phyloP scores from a whole-genome alignment of 2,329 filamentous ascomycete genomes.

The Ceratocystis alfenasii region DNA sequence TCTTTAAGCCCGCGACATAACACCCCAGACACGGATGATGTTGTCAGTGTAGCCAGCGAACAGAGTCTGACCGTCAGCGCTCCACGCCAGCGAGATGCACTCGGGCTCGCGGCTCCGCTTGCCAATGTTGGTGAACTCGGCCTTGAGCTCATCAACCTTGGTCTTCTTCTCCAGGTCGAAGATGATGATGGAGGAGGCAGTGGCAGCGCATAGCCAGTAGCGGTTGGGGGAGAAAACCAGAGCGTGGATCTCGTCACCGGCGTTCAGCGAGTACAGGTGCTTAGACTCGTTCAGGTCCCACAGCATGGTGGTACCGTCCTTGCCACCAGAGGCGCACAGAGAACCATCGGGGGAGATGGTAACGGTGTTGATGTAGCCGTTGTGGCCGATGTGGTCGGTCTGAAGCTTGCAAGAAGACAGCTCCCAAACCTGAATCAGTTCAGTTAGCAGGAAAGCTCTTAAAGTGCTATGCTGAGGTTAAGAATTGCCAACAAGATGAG shows the following conservation, averaged over 20 bases:
- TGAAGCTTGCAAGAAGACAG: constrained; percentile 98
- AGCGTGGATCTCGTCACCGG: constrained; percentile 99
- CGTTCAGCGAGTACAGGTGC: constrained; percentile 98
- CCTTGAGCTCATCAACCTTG: constrained; percentile 99
- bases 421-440: constrained; percentile 77
- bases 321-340: constrained; percentile 96
- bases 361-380: constrained; percentile 99
- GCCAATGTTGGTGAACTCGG: constrained; percentile 81
- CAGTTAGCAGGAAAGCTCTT: background rate
- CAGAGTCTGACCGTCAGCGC: constrained; percentile 94
- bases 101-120: constrained; percentile 99
- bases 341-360: constrained; percentile 99
- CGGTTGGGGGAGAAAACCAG: constrained; percentile 99
- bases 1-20: constrained; percentile 80
- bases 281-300: constrained; percentile 99
- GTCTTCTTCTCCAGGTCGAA: constrained; percentile 99
- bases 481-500: constrained; percentile 10
- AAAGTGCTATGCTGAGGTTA: background rate
- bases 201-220: constrained; percentile 99
- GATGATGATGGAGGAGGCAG: constrained; percentile 96
- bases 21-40: constrained; percentile 95
- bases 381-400: constrained; percentile 99
- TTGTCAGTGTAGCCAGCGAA: constrained; percentile 99
- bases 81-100: constrained; percentile 96
- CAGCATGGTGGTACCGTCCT: constrained; percentile 99